Percentiles rank a stretch among this genome's conserved stretches.
These are phyloP conservation scores for Phytopythium aichiense DNA, from an alignment of 352 stramenopile species.

Conservation along the genomic window DNA sequence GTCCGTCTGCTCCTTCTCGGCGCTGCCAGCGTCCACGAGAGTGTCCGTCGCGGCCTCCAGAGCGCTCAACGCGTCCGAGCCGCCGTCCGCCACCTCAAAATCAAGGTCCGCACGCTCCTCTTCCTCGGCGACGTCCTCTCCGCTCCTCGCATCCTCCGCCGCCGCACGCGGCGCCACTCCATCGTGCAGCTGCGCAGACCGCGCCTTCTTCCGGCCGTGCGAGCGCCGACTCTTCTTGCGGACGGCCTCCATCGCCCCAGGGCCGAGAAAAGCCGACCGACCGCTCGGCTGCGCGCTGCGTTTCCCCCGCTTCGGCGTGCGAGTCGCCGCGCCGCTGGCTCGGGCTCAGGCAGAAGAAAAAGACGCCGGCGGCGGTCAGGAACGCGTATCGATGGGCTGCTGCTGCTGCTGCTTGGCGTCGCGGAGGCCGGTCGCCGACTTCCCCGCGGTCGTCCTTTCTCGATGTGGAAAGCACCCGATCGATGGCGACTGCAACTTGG, in stretches of 20 bases:
- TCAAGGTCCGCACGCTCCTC: not conserved
- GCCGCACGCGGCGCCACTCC: not conserved
- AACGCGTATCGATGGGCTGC: not conserved
- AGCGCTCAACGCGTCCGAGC: not conserved
- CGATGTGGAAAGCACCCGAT: not conserved
- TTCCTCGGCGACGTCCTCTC: not conserved
- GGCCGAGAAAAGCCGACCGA: not conserved
- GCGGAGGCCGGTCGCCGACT: too few relatives aligned
- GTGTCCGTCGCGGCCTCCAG: constrained; percentile 3
- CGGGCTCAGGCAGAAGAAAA: not conserved
- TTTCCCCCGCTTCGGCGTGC: not conserved
- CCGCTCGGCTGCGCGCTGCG: not conserved
- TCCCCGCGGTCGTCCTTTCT: not conserved
- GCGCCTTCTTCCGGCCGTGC: not conserved
- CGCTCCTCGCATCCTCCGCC: not conserved
- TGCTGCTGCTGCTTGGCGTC: not conserved
- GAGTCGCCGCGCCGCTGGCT: not conserved
- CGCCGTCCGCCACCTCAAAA: not conserved
- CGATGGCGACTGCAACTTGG: constrained; percentile 4
- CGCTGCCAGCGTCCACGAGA: constrained; percentile 9
- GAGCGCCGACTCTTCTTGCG: constrained; percentile 6
- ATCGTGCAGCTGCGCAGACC: not conserved
- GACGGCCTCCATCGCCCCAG: constrained; percentile 9
- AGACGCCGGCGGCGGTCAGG: not conserved
- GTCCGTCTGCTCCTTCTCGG: constrained; percentile 14